Percentiles rank a stretch among this genome's conserved stretches.
Conservation (phyloP, 2,329 filamentous ascomycete species). For the Fusarium torreyae region DNA sequence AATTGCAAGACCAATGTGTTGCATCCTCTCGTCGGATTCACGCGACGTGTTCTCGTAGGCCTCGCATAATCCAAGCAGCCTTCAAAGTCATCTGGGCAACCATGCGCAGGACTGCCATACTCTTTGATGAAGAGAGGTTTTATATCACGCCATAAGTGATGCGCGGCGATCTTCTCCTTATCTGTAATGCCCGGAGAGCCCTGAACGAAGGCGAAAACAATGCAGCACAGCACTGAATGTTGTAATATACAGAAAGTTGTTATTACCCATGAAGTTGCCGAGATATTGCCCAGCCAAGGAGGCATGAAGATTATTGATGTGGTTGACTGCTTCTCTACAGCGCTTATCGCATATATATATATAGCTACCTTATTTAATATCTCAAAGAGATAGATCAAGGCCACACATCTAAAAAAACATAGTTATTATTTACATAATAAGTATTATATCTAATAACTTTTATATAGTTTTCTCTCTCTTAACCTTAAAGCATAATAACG, state of each 20-base stretch:
- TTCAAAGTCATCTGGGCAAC: conserved; percentile 4
- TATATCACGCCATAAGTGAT: conserved; percentile 19
- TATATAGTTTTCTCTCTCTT: too few species aligned
- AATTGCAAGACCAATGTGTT: conserved; percentile 4
- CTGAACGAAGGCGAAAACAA: background rate
- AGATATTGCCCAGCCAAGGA: conserved; percentile 4
- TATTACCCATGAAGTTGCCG: conserved; percentile 1
- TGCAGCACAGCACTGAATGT: conserved; percentile 9
- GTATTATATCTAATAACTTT: too few species aligned
- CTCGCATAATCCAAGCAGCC: background rate
- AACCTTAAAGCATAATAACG: too few species aligned
- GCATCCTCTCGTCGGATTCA: conserved; percentile 2
- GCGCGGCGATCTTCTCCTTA: background rate
- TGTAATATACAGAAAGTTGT: conserved; percentile 3
- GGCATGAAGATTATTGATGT: conserved; percentile 3
- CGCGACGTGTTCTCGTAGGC: background rate
- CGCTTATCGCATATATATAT: background rate
- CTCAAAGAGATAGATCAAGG: too few species aligned
- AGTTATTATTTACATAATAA: too few species aligned
- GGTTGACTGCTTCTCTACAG: background rate
- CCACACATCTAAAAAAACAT: too few species aligned
- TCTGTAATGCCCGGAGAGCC: conserved; percentile 3
- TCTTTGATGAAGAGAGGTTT: background rate
- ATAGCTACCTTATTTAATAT: too few species aligned
- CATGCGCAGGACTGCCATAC: background rate